Base-by-base conservation (phyloP, 2,329 filamentous ascomycete genomes). In the Hortaea sp. region DNA sequence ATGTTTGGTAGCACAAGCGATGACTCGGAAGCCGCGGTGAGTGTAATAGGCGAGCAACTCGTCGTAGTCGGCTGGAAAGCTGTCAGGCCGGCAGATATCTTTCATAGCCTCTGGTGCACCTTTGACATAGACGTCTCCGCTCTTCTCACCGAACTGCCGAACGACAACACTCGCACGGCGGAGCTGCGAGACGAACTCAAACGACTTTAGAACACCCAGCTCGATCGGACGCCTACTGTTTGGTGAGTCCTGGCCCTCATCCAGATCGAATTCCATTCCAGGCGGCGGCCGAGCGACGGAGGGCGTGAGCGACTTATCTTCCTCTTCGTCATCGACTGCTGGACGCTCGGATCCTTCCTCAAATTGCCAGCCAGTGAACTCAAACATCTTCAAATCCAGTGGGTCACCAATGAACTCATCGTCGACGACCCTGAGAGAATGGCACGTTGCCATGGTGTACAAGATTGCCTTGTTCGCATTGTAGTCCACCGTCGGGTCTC, bases 371-470 rank as follows among this genome's bases (percentile, higher is more conserved):
- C 78, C 77, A 0, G 92, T 97, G 56, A 95, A 98, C 53, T 95
- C 84, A 62, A 98, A 98, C 92, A 98, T 98, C 63, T 97, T 97
- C 47, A 95, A 74, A 63, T 98, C 92, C 1, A 98, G 73, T 4
- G 94, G 92, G 59, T 98, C 92, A 1, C 92, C 92, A 31, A 98
- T 76, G 37, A 97, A 77, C 61, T 95, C 88, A 41, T 79, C 84
- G 51, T 97, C 89, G 11, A 98, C 83, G 7, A 84, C 78, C 41
- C 89, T 80, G 6, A 98, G 73, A 0, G 90, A 94, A 64, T 98
- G 92, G 48, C 92, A 98, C 0, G 92, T 98, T 6, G 92, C 88
- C 92, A 98, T 98, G 0, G 88, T 89, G 61, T 92, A 89, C 3
- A 97, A 71, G 9, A 85, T 85, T 5, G 85, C 85, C 55, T 80